Percentiles rank a stretch among this genome's conserved stretches.
These are phyloP conservation scores for Aspergillus sp. DNA, from an alignment of 2,329 filamentous ascomycete species.

Conservation along the genomic window DNA sequence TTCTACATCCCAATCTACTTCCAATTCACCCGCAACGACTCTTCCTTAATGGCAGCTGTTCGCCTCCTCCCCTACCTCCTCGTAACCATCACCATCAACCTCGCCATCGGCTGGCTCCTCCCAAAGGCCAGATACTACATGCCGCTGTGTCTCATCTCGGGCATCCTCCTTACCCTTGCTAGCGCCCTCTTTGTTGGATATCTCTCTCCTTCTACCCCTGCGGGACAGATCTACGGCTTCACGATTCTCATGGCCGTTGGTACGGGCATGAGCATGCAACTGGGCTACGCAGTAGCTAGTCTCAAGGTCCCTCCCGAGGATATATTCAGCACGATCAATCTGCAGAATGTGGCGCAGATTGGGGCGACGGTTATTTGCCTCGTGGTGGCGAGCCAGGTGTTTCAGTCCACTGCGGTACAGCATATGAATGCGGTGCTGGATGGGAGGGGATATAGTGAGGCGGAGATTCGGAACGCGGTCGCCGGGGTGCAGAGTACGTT, in stretches of 20 bases:
- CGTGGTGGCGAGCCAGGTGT: conserved; percentile 22
- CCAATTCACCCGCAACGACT: conserved; percentile 52
- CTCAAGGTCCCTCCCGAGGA: conserved; percentile 13
- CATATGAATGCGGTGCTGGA: conserved; percentile 31
- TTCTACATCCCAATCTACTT: conserved; percentile 61
- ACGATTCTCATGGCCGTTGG: conserved; percentile 21
- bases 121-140: conserved; percentile 25
- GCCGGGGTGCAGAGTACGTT: conserved; percentile 36
- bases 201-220: conserved; percentile 8
- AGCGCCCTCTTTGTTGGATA: conserved; percentile 10
- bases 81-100: conserved; percentile 24
- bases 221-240: conserved; percentile 18
- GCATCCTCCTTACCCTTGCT: conserved; percentile 4
- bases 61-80: conserved; percentile 36
- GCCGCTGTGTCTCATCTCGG: conserved; percentile 29
- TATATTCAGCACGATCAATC: conserved; percentile 14
- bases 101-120: conserved; percentile 21
- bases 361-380: conserved; percentile 20
- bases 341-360: conserved; percentile 23
- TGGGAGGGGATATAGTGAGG: conserved; percentile 26
- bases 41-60: conserved; percentile 30
- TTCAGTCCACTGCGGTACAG: conserved; percentile 18
- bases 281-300: conserved; percentile 23
- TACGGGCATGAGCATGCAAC: conserved; percentile 22
- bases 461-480: conserved; percentile 35